phyloP scores from a whole-genome alignment of 192 early-diverging fungal species.

The Coemansia sp. region DNA sequence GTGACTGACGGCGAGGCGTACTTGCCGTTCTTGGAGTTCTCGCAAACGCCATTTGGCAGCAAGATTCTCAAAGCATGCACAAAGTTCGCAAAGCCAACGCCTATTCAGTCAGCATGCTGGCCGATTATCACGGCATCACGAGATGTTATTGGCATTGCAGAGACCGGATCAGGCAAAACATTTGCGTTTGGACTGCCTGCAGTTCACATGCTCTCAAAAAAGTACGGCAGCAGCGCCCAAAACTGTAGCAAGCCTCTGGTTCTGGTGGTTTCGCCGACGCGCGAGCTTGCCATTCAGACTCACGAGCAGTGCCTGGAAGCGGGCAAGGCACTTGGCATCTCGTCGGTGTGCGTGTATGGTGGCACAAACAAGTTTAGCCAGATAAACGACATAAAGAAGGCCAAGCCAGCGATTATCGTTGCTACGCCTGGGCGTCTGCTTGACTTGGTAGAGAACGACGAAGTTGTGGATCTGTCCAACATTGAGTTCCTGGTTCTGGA shows the following conservation, averaged over 20 bases:
- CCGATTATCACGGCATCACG: conserved; percentile 76
- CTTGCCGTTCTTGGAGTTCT: conserved; percentile 73
- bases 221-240: conserved; percentile 63
- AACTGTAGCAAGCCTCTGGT: conserved; percentile 70
- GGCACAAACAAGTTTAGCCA: conserved; percentile 82
- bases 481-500: conserved; percentile 91
- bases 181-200: conserved; percentile 92
- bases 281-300: conserved; percentile 94
- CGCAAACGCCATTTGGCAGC: conserved; percentile 67
- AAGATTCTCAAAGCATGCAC: conserved; percentile 64
- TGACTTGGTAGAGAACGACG: conserved; percentile 82
- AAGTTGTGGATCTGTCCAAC: conserved; percentile 71
- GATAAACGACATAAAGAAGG: conserved; percentile 57
- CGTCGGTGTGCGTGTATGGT: conserved; percentile 82
- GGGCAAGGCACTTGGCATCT: conserved; percentile 64
- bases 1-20: conserved; percentile 59
- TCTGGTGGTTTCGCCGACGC: conserved; percentile 90
- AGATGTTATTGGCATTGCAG: conserved; percentile 93
- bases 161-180: conserved; percentile 96
- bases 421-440: conserved; percentile 96
- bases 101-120: conserved; percentile 94
- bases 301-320: conserved; percentile 81
- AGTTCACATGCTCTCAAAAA: conserved; percentile 73
- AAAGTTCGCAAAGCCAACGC: conserved; percentile 81
- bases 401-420: conserved; percentile 66